Evolutionary conservation across 163 green algal genomes (phyloP), one percentile per base, ranked within the genome.

Genomic region (Scenedesmus sp.): DNA sequence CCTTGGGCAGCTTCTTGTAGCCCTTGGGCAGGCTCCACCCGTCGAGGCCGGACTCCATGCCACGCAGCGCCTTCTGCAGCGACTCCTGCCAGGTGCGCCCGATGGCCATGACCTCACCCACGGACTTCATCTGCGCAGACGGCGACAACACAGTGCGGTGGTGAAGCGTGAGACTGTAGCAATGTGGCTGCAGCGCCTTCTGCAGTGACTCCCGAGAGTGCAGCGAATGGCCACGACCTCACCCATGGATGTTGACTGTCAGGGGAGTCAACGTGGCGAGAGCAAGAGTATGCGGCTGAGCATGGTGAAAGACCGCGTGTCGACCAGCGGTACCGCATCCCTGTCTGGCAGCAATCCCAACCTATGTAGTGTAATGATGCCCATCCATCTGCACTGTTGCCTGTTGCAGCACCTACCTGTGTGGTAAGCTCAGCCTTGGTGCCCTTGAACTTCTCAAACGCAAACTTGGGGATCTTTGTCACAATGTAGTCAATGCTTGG

Each of bases 391-490:
- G n/a, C n/a, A n/a, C n/a, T n/a, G n/a, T n/a, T n/a, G n/a, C n/a
- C n/a, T n/a, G n/a, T n/a, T n/a, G n/a, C 65, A 40, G 30, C 65
- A 3, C 65, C 22, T 30, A 88, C 88, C 88, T 88, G 82, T 12
- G 98, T 99, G 44, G 96, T 98, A 76, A 99, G 96, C 88, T 97
- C 95, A 0, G 97, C 91, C 93, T 97, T 96, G 85, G 95, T 95
- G 35, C 98, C 98, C 0, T 98, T 97, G 96, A 99, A 99, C 96
- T 99, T 99, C 95, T 99, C 98, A 93, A 99, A 99, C 4, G 98
- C 97, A 94, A 99, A 99, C 86, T 98, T 96, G 10, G 98, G 98
- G 87, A 99, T 99, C 95, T 99, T 99, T 78, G 98, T 99, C 65
- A 99, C 97, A 43, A 99, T 96, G 93, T 99, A 99, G 94, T 99